Percentiles rank a stretch among this genome's conserved stretches.
Evolutionary conservation across 2,329 filamentous ascomycete species (phyloP).

Genomic region (Aspergillus clavatus): DNA sequence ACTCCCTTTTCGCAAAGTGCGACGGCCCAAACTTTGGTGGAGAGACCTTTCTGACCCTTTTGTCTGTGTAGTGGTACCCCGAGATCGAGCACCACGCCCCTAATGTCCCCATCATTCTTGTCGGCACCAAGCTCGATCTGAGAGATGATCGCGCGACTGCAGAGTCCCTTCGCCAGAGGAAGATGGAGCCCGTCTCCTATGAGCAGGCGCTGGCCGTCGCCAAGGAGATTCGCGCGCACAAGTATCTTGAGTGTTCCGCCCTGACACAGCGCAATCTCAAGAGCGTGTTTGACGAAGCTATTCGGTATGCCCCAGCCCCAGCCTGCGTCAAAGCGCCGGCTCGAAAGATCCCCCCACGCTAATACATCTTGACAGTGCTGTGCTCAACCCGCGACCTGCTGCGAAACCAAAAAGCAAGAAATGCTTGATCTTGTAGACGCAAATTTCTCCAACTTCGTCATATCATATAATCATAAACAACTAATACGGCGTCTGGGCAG

Average conservation of each 20-base stretch:
- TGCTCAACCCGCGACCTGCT: conserved; percentile 45
- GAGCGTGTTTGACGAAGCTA: conserved; percentile 97
- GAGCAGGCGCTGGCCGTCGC: conserved; percentile 84
- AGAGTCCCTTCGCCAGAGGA: conserved; percentile 78
- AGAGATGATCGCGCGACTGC: conserved; percentile 80
- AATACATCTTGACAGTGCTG: conserved; percentile 33
- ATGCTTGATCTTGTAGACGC: conserved; percentile 42
- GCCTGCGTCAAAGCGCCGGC: too few species aligned
- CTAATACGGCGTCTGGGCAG: conserved; percentile 36
- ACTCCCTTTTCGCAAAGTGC: background rate
- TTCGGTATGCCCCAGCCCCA: conserved; percentile 61
- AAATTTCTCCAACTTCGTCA: conserved; percentile 18
- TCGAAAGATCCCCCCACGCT: background rate
- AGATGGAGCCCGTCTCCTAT: conserved; percentile 96
- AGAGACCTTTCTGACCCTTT: conserved; percentile 9
- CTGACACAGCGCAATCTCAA: conserved; percentile 95
- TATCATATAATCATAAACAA: conserved; percentile 35
- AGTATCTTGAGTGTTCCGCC: conserved; percentile 97
- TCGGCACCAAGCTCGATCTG: conserved; percentile 94
- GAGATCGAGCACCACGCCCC: conserved; percentile 97
- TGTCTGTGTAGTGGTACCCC: conserved; percentile 71
- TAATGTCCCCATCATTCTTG: conserved; percentile 90
- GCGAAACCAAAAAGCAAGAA: conserved; percentile 44
- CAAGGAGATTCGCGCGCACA: conserved; percentile 92
- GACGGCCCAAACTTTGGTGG: background rate